Evolutionary conservation across 768 basidiomycete genomes (phyloP).

Genomic region (Leccinum ochraceum): DNA sequence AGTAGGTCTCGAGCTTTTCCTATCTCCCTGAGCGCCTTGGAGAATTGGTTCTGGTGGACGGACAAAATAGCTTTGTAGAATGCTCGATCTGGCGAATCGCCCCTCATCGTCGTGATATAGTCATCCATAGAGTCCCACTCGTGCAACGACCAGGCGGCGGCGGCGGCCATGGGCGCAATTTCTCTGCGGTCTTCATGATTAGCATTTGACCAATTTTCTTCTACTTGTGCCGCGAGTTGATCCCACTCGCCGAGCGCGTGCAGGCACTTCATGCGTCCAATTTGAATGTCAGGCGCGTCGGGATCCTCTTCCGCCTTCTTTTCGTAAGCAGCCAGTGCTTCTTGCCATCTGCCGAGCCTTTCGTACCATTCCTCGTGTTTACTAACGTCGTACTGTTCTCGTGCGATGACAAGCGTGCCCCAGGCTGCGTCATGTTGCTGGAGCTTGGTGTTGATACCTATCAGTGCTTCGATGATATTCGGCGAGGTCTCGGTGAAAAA

Average conservation of each 20-base stretch:
- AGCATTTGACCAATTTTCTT: conserved; percentile 84
- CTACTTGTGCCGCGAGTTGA: conserved; percentile 78
- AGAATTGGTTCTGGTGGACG: conserved; percentile 95
- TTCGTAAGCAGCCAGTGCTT: conserved; percentile 85
- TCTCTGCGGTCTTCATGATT: conserved; percentile 81
- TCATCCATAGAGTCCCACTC: conserved; percentile 99
- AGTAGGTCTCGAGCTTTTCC: conserved; percentile 90
- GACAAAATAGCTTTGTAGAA: conserved; percentile 96
- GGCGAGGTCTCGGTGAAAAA: conserved; percentile 92
- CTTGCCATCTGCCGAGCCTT: conserved; percentile 93
- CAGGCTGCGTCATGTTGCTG: conserved; percentile 98
- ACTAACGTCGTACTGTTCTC: conserved; percentile 85
- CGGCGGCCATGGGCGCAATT: conserved; percentile 96
- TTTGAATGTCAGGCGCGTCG: conserved; percentile 69
- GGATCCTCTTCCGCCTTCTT: conserved; percentile 77
- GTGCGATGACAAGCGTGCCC: conserved; percentile 90
- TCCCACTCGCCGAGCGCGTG: conserved; percentile 99
- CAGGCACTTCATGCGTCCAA: conserved; percentile 93
- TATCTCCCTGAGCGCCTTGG: conserved; percentile 87
- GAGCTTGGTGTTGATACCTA: conserved; percentile 93
- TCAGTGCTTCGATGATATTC: conserved; percentile 89
- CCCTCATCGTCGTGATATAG: conserved; percentile 91
- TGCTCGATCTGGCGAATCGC: conserved; percentile 89
- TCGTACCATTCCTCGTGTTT: conserved; percentile 99
- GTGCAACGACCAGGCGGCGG: conserved; percentile 93